phyloP scores from a whole-genome alignment of 75 land plant genomes.

The Larix kaempferi region DNA sequence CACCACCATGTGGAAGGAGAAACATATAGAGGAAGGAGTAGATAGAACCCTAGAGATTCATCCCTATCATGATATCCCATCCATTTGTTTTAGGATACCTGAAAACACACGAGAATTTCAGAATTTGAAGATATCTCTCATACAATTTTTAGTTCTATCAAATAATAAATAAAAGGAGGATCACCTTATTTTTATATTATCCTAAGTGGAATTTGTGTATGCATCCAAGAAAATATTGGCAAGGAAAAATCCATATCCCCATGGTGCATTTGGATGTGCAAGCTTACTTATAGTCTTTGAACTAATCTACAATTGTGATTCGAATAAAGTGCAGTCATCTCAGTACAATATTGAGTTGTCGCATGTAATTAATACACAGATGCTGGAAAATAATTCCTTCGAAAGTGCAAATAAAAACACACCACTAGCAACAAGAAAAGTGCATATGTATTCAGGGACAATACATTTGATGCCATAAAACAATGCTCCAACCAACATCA shows the following conservation, averaged over 20 bases:
- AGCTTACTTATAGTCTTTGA: constrained; percentile 74
- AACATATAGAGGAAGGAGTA: constrained; percentile 88
- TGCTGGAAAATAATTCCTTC: constrained; percentile 48
- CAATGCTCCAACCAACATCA: constrained; percentile 93
- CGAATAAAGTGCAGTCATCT: neutral
- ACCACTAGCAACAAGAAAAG: constrained; percentile 96
- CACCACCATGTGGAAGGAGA: constrained; percentile 66
- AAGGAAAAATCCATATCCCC: constrained; percentile 88
- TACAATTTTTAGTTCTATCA: neutral
- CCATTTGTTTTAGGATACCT: constrained; percentile 94
- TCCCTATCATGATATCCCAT: constrained; percentile 98
- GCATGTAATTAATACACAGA: neutral
- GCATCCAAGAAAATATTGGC: constrained; percentile 93
- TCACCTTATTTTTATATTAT: constrained; percentile 77
- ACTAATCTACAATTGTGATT: constrained; percentile 58
- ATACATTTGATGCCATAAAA: constrained; percentile 89
- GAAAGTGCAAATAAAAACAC: constrained; percentile 89
- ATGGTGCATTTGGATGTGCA: constrained; percentile 92
- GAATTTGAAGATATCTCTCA: neutral
- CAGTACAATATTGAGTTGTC: neutral
- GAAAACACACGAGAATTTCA: constrained; percentile 4
- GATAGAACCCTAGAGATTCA: constrained; percentile 96
- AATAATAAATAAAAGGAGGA: neutral
- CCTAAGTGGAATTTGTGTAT: constrained; percentile 98
- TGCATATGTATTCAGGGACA: constrained; percentile 84